Conservation (phyloP, 306 rosid species). For the Prosopis cineraria region DNA sequence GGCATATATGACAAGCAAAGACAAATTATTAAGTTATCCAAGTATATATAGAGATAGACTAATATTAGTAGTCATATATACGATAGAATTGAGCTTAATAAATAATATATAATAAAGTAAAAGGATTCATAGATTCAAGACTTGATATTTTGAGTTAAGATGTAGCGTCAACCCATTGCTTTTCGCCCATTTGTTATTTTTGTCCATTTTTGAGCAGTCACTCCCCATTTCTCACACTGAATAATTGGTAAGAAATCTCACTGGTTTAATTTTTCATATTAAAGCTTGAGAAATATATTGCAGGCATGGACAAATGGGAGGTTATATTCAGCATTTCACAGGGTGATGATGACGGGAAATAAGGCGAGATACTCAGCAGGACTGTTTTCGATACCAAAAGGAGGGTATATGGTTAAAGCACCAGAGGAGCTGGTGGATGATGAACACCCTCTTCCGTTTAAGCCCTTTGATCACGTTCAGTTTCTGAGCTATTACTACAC, state of each 20-base stretch:
- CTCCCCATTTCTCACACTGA: too few relatives aligned
- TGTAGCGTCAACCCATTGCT: too few relatives aligned
- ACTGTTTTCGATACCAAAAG: neutral
- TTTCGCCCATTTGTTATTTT: too few relatives aligned
- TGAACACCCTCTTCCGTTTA: neutral
- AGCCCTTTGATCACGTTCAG: slow-evolving; percentile 7
- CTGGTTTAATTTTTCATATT: neutral
- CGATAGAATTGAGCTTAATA: too few relatives aligned
- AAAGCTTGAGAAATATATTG: neutral
- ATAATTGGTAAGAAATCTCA: too few relatives aligned
- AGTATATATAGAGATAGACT: too few relatives aligned
- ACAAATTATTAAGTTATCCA: too few relatives aligned
- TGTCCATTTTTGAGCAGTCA: too few relatives aligned
- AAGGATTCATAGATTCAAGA: too few relatives aligned
- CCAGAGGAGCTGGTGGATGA: neutral
- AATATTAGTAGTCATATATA: too few relatives aligned
- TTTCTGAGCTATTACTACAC: neutral
- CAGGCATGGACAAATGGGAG: slow-evolving; percentile 6
- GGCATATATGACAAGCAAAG: neutral
- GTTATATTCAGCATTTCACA: neutral
- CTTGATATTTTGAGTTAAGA: too few relatives aligned
- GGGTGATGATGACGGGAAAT: neutral
- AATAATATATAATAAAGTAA: too few relatives aligned
- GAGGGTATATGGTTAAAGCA: neutral
- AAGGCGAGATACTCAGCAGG: neutral